phyloP scores from a whole-genome alignment of 1,139 yeast species.

The Magnusiomyces sp. region DNA sequence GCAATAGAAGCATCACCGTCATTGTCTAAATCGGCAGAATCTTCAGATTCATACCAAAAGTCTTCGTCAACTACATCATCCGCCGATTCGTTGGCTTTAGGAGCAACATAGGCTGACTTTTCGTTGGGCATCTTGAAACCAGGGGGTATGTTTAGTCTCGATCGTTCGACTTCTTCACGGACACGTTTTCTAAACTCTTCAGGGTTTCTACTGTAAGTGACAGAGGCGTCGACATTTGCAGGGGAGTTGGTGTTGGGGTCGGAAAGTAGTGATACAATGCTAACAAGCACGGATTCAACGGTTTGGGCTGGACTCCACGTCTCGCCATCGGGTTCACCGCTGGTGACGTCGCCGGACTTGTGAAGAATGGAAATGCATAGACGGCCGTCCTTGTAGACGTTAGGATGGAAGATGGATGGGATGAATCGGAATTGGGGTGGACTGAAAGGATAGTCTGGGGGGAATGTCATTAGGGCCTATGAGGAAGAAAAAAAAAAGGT shows the following conservation, averaged over 20 bases:
- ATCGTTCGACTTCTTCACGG: slow-evolving; percentile 71
- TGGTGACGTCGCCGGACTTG: slow-evolving; percentile 79
- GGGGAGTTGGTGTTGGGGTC: slow-evolving; percentile 93
- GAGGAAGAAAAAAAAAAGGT: background rate
- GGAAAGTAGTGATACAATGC: slow-evolving; percentile 80
- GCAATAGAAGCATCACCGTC: slow-evolving; percentile 25
- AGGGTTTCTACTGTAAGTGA: slow-evolving; percentile 78
- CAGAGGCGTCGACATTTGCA: slow-evolving; percentile 95
- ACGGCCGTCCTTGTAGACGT: slow-evolving; percentile 87
- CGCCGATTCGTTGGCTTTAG: slow-evolving; percentile 36
- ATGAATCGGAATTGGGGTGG: slow-evolving; percentile 91
- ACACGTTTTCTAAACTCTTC: slow-evolving; percentile 75
- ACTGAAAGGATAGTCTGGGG: slow-evolving; percentile 79
- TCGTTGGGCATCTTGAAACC: slow-evolving; percentile 73
- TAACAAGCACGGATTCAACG: slow-evolving; percentile 81
- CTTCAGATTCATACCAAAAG: slow-evolving; percentile 77
- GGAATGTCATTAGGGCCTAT: slow-evolving; percentile 83
- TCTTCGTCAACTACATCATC: slow-evolving; percentile 75
- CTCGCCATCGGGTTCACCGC: slow-evolving; percentile 83
- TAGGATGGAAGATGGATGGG: slow-evolving; percentile 94
- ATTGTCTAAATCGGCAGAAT: slow-evolving; percentile 43
- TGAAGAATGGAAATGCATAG: slow-evolving; percentile 89
- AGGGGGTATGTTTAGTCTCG: slow-evolving; percentile 75
- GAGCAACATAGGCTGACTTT: slow-evolving; percentile 52
- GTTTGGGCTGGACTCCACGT: slow-evolving; percentile 94